Percentiles rank a stretch among this genome's conserved stretches.
Evolutionary conservation across 139 green algal species (phyloP).

Genomic region (Axilococcus clingmanii): DNA sequence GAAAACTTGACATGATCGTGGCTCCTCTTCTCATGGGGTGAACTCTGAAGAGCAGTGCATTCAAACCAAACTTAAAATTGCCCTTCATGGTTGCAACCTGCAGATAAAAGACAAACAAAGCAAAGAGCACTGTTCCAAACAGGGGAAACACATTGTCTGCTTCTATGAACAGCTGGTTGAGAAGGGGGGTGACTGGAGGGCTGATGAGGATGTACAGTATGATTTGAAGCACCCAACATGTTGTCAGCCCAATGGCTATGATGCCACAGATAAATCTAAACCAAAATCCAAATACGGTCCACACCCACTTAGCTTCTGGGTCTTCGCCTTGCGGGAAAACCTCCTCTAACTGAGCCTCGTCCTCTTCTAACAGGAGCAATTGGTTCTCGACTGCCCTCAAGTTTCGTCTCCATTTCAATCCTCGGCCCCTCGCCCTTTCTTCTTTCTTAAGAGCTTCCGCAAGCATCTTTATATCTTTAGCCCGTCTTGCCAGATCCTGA

Average conservation of each 20-base stretch:
- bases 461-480: conserved; percentile 55
- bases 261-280: conserved; percentile 62
- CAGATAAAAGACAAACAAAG: conserved; percentile 88
- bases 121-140: conserved; percentile 83
- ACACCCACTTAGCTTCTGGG: conserved; percentile 61
- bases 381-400: conserved; percentile 60
- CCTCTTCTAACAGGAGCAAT: conserved; percentile 80
- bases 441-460: conserved; percentile 51
- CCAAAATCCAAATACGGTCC: conserved; percentile 72
- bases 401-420: conserved; percentile 65
- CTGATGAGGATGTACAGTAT: conserved; percentile 85
- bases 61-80: conserved; percentile 84
- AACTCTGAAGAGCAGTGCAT: conserved; percentile 76
- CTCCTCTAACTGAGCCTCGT: conserved; percentile 68
- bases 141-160: conserved; percentile 72
- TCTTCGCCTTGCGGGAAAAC: conserved; percentile 85
- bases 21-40: conserved; percentile 70
- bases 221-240: conserved; percentile 90
- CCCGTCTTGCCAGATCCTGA: conserved; percentile 51
- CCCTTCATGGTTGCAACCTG: conserved; percentile 68
- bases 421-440: conserved; percentile 41
- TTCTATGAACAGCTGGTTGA: conserved; percentile 84
- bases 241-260: conserved; percentile 48
- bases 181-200: conserved; percentile 64
- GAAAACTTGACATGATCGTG: conserved; percentile 90